Percentiles rank a stretch among this genome's conserved stretches.
phyloP scores from a whole-genome alignment of 108 stramenopile species.

The Nitzschia sp. region DNA sequence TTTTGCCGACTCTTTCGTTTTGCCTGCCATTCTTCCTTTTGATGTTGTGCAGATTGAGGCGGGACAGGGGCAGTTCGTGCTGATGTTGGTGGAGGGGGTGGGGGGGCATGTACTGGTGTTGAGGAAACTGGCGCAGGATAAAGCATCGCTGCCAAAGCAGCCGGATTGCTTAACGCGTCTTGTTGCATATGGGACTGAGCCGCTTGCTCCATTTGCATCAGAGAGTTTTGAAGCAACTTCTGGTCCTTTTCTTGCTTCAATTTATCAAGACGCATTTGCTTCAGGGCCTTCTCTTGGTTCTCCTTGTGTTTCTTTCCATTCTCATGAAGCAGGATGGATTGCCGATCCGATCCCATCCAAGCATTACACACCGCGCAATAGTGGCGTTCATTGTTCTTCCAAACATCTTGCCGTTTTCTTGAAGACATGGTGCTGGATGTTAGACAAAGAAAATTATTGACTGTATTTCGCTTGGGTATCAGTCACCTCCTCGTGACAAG shows the following conservation, averaged over 20 bases:
- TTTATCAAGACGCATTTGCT: constrained; percentile 54
- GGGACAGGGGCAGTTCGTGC: neutral
- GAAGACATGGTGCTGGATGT: neutral
- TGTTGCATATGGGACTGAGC: constrained; percentile 32
- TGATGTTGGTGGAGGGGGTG: constrained; percentile 22
- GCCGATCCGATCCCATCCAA: constrained; percentile 84
- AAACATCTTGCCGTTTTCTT: constrained; percentile 41
- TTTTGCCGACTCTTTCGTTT: constrained; percentile 29
- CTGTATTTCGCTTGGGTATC: no score
- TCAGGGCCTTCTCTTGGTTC: constrained; percentile 55
- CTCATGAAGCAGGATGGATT: constrained; percentile 78
- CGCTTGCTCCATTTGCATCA: constrained; percentile 60
- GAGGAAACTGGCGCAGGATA: neutral
- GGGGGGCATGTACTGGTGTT: constrained; percentile 1
- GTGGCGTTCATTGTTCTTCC: constrained; percentile 71
- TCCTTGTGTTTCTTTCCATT: constrained; percentile 85
- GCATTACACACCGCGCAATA: constrained; percentile 82
- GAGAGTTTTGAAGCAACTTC: constrained; percentile 50
- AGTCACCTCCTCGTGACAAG: no score
- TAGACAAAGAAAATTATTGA: no score
- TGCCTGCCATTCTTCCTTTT: constrained; percentile 53
- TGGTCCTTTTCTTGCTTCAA: constrained; percentile 50
- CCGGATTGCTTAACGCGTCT: neutral
- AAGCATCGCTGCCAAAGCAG: neutral
- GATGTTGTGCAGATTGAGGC: constrained; percentile 13